phyloP scores from a whole-genome alignment of 768 basidiomycete species.

The Trametes meyenii region DNA sequence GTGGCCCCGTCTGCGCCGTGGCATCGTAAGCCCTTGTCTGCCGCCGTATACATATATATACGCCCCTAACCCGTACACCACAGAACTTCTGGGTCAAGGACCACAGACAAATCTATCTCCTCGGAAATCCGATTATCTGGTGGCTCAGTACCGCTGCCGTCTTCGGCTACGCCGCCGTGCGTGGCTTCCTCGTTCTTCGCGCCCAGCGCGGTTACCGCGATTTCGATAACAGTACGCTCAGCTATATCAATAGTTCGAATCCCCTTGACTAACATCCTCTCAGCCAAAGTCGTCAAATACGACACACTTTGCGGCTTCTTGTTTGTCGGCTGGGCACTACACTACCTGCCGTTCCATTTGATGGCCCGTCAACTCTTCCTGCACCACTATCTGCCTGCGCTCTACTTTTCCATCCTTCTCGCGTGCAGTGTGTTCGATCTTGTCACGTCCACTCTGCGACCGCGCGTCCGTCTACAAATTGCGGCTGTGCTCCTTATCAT shows the following conservation, averaged over 20 bases:
- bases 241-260: not conserved
- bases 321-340: conserved; percentile 87
- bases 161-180: conserved; percentile 62
- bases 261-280: not conserved
- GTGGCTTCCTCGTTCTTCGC: conserved; percentile 82
- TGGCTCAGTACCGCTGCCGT: conserved; percentile 80
- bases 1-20: conserved; percentile 91
- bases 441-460: conserved; percentile 74
- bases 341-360: conserved; percentile 97
- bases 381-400: conserved; percentile 96
- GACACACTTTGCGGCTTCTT: conserved; percentile 90
- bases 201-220: conserved; percentile 91
- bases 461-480: conserved; percentile 77
- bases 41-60: not conserved
- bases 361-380: conserved; percentile 98
- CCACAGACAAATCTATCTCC: conserved; percentile 90
- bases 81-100: conserved; percentile 99
- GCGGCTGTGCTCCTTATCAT: conserved; percentile 73
- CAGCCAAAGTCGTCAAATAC: conserved; percentile 91
- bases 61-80: conserved; percentile 1
- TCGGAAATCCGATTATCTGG: conserved; percentile 96
- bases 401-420: conserved; percentile 91
- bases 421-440: conserved; percentile 82
- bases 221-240: conserved; percentile 82
- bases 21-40: conserved; percentile 85